Evolutionary conservation across 2,329 filamentous ascomycete genomes (phyloP).

Genomic region (Epichloe sibirici): DNA sequence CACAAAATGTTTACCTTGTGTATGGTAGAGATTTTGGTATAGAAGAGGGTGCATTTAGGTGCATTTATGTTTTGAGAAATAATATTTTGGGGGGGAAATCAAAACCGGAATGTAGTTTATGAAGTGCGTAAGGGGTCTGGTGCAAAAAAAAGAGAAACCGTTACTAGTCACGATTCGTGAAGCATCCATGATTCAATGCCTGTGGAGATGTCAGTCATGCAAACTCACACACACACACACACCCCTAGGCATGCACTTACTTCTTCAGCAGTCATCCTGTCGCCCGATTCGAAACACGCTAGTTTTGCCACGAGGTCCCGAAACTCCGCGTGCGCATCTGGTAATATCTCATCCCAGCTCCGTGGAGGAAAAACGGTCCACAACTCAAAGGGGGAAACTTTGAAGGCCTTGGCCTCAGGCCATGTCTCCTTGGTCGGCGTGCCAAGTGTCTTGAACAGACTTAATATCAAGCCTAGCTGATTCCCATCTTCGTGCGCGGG

Average conservation of each 20-base stretch:
- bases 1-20: not conserved
- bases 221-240: not conserved
- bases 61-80: no score
- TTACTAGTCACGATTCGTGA: not conserved
- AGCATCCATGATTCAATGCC: constrained; percentile 13
- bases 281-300: constrained; percentile 56
- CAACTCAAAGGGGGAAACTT: constrained; percentile 75
- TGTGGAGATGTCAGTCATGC: constrained; percentile 4
- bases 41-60: no score
- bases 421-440: constrained; percentile 71
- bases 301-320: constrained; percentile 54
- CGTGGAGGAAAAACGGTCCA: constrained; percentile 62
- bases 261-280: constrained; percentile 51
- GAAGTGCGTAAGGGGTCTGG: no score
- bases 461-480: constrained; percentile 80
- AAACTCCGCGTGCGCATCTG: constrained; percentile 42
- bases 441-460: constrained; percentile 83
- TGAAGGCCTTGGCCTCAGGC: constrained; percentile 63
- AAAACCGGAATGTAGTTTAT: no score
- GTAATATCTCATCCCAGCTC: constrained; percentile 59
- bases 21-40: no score
- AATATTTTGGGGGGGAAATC: no score
- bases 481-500: constrained; percentile 65
- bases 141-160: no score
- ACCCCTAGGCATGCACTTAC: constrained; percentile 12